Evolutionary conservation across 495 filamentous ascomycete species (phyloP), one percentile per base, ranked within the genome.

Genomic region (Neurospora sublineolata): DNA sequence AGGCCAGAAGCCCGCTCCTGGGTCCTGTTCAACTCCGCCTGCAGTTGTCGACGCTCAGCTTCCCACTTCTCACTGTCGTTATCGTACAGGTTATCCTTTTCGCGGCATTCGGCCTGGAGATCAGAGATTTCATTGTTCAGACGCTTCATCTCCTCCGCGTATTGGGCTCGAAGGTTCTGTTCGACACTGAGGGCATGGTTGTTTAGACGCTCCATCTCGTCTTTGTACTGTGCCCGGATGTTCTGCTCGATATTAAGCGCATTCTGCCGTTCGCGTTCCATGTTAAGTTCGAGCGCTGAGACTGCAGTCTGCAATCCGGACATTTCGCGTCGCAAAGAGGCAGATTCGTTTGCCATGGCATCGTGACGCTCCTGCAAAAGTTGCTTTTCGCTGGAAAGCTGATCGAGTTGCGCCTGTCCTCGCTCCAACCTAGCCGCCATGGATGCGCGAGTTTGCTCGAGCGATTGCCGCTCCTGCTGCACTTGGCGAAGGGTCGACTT

Each of bases 21-120:
- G 3, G 90, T 88, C 73, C 85, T 86, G 69, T 90, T 87, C 68
- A 87, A 87, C 72, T 92, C 88, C 6, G 88, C 82, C 72, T 92
- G 86, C 12, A 94, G 80, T 68, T 84, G 84, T 44, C 87, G 87
- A 73, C 84, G 88, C 72, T 89, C 87, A 30, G 86, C 85, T 37
- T 90, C 86, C 92, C 91, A 94, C 68, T 88, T 87, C 64, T 92
- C 89, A 75, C 87, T 85, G 72, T 92, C 89, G 72, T 89, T 85
- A 38, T 89, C 87, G 80, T 90, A 88, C 30, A 89, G 83, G 38
- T 87, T 88, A 75, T 93, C 89, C 70, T 91, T 90, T 73, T 93
- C 90, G 73, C 90, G 87, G n/a, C 93, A 84, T 70, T 93, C 89
- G 40, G 87, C 88, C 44, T 90, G 86, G 11, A 93, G 85, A 71